Base-by-base conservation (phyloP, 1,284 basidiomycete species). In the Meripilus lineatus region DNA sequence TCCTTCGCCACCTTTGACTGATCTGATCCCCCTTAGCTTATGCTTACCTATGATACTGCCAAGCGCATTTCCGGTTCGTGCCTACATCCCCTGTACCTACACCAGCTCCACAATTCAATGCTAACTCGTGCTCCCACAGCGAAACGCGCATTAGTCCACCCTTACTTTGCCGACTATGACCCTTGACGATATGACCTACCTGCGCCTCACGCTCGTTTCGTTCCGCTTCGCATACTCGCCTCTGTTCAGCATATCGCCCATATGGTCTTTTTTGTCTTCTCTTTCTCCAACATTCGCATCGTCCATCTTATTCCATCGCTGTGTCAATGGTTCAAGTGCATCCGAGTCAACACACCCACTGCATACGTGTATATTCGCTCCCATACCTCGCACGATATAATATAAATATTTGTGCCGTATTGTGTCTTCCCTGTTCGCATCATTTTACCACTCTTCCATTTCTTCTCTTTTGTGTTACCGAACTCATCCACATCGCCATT, bases 41-140 rank as follows among this genome's bases (percentile, higher is more conserved):
- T 89, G 57, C 72, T 98, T 51, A 83, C 85, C 6, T 99, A 96
- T 63, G 94, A 99, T 65, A 93, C 93, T 1, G 85, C 93, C 25
- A 90, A 89, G 62, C 84, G 95, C 45, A 93, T 97, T 61, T 94
- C 93, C 43, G 89, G 89, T 89, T 57, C 55, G 77, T 57, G n/a
- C n/a, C 21, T 36, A 18, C 24, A 10, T 37, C 39, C 21, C 15
- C 40, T 40, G 32, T 37, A 26, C 35, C 33, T 28, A 22, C 38
- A 7, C 40, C n/a, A 15, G 8, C n/a, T 30, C n/a, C 23, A 26
- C 15, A n/a, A 38, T 37, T 30, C 21, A 32, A 18, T 15, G 21
- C 20, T 36, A 33, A 21, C 35, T 2, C 38, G 23, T 14, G n/a
- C 21, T 40, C 32, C 33, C 46, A 2, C 50, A 88, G 91, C 92